Percentiles rank a stretch among this genome's conserved stretches.
phyloP scores from a whole-genome alignment of 2,329 filamentous ascomycete species.

The Pseudogymnoascus sp. region DNA sequence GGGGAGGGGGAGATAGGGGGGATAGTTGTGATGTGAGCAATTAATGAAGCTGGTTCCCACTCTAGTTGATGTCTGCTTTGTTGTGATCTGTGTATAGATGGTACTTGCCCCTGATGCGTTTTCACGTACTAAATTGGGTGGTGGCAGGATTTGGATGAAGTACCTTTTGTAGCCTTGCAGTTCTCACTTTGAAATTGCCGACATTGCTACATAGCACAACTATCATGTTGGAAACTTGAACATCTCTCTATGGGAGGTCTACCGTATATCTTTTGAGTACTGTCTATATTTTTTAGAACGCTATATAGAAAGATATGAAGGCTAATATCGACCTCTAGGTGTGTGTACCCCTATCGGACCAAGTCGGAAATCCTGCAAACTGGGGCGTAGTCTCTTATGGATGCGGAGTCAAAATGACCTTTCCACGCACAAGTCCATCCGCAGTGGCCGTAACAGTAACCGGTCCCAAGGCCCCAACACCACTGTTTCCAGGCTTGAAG shows the following conservation, averaged over 20 bases:
- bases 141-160: not conserved
- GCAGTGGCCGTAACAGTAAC: constrained; percentile 21
- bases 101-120: not conserved
- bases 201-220: not conserved
- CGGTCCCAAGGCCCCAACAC: constrained; percentile 2
- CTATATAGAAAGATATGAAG: not conserved
- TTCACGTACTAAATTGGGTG: not conserved
- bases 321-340: not conserved
- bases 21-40: not conserved
- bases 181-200: not conserved
- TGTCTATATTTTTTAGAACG: not conserved
- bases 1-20: not conserved
- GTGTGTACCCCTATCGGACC: not conserved
- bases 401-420: constrained; percentile 11
- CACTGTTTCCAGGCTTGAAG: constrained; percentile 18
- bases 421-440: constrained; percentile 17
- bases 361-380: not conserved
- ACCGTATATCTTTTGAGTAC: not conserved
- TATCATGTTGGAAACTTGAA: not conserved
- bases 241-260: not conserved
- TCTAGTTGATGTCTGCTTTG: not conserved
- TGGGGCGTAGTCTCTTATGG: not conserved
- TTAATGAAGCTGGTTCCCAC: not conserved
- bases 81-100: not conserved
- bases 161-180: not conserved